These are phyloP conservation scores for Naumovozyma castellii DNA, from an alignment of 805 yeast species.

Conservation along the genomic window DNA sequence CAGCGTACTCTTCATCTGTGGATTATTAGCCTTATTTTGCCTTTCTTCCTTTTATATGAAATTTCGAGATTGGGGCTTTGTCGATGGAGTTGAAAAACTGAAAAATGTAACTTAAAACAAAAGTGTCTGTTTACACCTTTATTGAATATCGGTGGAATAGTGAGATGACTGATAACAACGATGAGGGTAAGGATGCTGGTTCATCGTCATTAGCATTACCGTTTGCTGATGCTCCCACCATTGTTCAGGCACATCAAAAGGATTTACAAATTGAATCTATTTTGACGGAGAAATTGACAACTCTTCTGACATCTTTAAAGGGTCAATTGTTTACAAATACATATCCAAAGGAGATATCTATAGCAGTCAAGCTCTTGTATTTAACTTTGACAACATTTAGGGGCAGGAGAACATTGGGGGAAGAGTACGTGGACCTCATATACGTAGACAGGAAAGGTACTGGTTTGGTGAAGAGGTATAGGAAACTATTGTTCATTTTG, in stretches of 20 bases:
- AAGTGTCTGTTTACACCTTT: no score
- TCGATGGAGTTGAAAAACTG: no score
- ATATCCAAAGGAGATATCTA: conserved; percentile 52
- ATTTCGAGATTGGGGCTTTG: no score
- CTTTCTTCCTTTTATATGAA: no score
- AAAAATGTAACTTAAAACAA: no score
- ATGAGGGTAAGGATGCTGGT: not conserved
- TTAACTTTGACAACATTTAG: conserved; percentile 63
- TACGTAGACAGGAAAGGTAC: conserved; percentile 50
- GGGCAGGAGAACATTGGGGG: conserved; percentile 82
- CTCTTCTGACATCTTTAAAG: conserved; percentile 42
- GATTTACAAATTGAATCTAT: conserved; percentile 62
- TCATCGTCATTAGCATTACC: conserved; percentile 31
- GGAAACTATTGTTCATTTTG: conserved; percentile 49
- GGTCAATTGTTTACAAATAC: conserved; percentile 59
- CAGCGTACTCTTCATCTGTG: no score
- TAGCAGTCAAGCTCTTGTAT: conserved; percentile 51
- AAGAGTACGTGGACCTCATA: conserved; percentile 79
- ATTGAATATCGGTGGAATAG: no score
- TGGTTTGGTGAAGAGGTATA: conserved; percentile 35
- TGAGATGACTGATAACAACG: not conserved
- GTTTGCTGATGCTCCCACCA: conserved; percentile 80
- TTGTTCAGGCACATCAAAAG: conserved; percentile 87
- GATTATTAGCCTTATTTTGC: no score
- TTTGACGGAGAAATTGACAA: conserved; percentile 46